Conservation (phyloP, 2,329 filamentous ascomycete species). For the Periconia macrospinosa region DNA sequence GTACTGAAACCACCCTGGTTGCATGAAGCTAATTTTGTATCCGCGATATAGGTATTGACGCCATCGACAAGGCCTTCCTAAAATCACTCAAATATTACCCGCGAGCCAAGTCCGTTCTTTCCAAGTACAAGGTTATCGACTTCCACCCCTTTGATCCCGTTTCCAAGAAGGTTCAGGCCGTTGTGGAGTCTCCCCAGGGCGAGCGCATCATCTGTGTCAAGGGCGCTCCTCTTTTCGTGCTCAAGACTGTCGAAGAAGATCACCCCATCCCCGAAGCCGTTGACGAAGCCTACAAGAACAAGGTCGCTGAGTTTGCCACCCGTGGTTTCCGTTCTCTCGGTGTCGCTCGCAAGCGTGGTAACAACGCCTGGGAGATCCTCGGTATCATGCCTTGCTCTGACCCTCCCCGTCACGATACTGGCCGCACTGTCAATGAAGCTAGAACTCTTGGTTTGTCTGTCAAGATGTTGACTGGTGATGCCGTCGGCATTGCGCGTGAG, state of each 20-base stretch:
- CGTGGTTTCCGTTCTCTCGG: slow-evolving; percentile 93
- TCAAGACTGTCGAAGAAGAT: slow-evolving; percentile 85
- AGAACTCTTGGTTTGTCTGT: slow-evolving; percentile 85
- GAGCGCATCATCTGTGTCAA: slow-evolving; percentile 88
- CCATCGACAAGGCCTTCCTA: slow-evolving; percentile 93
- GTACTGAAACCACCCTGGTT: too few relatives aligned
- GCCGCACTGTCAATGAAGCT: slow-evolving; percentile 86
- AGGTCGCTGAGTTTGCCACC: slow-evolving; percentile 86
- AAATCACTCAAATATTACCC: slow-evolving; percentile 84
- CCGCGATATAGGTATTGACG: slow-evolving; percentile 94
- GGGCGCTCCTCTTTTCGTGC: slow-evolving; percentile 83
- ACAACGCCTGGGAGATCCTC: slow-evolving; percentile 84
- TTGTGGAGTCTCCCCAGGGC: slow-evolving; percentile 81
- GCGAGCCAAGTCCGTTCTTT: slow-evolving; percentile 75
- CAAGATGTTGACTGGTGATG: slow-evolving; percentile 96
- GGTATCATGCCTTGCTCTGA: slow-evolving; percentile 95
- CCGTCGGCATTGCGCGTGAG: slow-evolving; percentile 89
- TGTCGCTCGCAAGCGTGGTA: slow-evolving; percentile 85
- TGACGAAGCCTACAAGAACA: slow-evolving; percentile 86
- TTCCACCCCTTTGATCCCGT: slow-evolving; percentile 91
- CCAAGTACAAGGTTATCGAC: slow-evolving; percentile 81
- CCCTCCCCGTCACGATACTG: slow-evolving; percentile 87
- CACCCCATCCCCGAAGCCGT: slow-evolving; percentile 75
- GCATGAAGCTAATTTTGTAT: too few relatives aligned
- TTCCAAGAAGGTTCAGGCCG: slow-evolving; percentile 86